phyloP scores from a whole-genome alignment of 139 green algal genomes.

The Microglena sp. region DNA sequence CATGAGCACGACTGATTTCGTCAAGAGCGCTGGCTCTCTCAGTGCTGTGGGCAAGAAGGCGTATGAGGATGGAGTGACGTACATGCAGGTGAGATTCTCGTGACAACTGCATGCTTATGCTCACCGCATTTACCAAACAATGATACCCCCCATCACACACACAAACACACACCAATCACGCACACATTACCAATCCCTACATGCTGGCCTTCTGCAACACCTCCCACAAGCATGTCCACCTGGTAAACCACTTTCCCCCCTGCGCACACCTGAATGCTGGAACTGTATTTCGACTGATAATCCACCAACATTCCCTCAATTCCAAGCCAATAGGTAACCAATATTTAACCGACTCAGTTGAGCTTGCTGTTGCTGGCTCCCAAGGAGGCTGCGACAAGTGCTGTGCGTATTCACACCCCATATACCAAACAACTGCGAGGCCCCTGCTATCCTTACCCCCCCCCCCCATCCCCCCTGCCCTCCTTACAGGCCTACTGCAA shows the following conservation, averaged over 20 bases:
- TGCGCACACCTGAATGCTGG: too few relatives aligned
- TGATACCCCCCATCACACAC: neutral
- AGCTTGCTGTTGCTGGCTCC: neutral
- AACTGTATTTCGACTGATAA: too few relatives aligned
- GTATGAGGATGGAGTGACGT: neutral
- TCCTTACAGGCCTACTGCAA: slow-evolving; percentile 2
- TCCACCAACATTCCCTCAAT: too few relatives aligned
- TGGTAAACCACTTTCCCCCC: too few relatives aligned
- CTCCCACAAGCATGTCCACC: too few relatives aligned
- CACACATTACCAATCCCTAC: too few relatives aligned
- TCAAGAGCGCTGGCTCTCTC: neutral
- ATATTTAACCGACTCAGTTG: too few relatives aligned
- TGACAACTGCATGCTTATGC: neutral
- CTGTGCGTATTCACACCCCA: neutral
- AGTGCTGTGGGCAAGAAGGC: neutral
- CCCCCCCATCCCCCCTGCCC: neutral
- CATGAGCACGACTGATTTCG: neutral
- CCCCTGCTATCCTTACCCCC: neutral
- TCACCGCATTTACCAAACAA: too few relatives aligned
- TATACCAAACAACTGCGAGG: neutral
- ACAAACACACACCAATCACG: neutral
- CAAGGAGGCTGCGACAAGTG: neutral
- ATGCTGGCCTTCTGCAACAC: too few relatives aligned
- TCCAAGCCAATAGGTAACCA: too few relatives aligned
- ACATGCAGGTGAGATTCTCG: slow-evolving; percentile 4